Percentiles rank a stretch among this genome's conserved stretches.
phyloP scores from a whole-genome alignment of 2,329 filamentous ascomycete genomes.

The Hymenoscyphus repandus region DNA sequence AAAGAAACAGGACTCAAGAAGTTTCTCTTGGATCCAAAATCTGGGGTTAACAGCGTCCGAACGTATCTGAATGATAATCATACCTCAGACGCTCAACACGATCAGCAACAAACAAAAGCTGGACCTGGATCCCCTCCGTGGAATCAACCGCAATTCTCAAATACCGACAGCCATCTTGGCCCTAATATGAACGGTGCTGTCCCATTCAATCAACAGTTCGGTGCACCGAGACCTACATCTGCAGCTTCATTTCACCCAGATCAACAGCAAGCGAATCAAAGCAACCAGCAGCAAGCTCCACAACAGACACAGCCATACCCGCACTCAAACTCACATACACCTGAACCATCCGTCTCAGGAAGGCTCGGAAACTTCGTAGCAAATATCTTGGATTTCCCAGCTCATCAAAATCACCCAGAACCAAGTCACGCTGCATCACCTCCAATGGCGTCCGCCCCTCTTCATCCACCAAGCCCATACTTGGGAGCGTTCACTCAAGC shows the following conservation, averaged over 20 bases:
- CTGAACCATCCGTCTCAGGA: neutral
- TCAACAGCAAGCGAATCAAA: too few species aligned
- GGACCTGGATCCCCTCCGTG: neutral
- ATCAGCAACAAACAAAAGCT: neutral
- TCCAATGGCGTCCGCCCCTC: neutral
- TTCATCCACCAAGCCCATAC: neutral
- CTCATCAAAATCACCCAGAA: neutral
- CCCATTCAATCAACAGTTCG: conserved; percentile 1
- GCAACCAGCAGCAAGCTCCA: neutral
- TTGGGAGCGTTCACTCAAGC: neutral
- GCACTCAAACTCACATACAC: neutral
- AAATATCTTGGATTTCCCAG: conserved; percentile 1
- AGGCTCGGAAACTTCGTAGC: neutral
- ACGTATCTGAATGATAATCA: conserved; percentile 2
- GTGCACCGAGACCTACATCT: neutral
- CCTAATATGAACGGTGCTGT: neutral
- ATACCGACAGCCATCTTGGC: neutral
- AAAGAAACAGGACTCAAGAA: conserved; percentile 7
- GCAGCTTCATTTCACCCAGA: neutral
- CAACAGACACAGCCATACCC: neutral
- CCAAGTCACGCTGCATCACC: neutral
- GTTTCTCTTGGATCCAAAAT: conserved; percentile 8
- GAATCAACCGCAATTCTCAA: conserved; percentile 1
- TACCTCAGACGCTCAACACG: neutral
- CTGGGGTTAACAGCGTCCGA: conserved; percentile 3